Percentiles rank a stretch among this genome's conserved stretches.
Conservation (phyloP, 2,329 filamentous ascomycete genomes). For the Botrytis hyacinthi region DNA sequence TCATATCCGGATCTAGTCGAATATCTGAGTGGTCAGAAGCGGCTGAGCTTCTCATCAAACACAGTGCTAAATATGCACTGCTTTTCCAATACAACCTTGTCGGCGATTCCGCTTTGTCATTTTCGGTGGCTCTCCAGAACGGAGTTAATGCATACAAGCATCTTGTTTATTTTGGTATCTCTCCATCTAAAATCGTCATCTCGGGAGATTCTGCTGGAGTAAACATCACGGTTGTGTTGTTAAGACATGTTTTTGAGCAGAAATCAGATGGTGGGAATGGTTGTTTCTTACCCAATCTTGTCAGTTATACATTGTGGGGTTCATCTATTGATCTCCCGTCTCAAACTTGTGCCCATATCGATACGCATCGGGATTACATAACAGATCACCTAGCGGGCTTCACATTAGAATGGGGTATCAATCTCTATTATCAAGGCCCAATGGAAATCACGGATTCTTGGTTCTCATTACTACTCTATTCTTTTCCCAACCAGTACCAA, state of each 20-base stretch:
- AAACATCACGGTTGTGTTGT: constrained; percentile 45
- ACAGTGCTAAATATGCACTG: constrained; percentile 41
- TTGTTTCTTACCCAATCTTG: constrained; percentile 30
- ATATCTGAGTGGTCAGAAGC: constrained; percentile 38
- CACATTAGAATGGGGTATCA: constrained; percentile 43
- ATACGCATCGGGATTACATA: constrained; percentile 25
- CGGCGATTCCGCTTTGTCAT: constrained; percentile 43
- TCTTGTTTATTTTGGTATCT: constrained; percentile 42
- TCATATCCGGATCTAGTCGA: constrained; percentile 45
- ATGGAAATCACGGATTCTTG: constrained; percentile 40
- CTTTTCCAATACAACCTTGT: constrained; percentile 49
- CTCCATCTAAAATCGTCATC: constrained; percentile 43
- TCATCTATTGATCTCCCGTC: constrained; percentile 43
- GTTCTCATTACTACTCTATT: constrained; percentile 39
- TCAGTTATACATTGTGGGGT: constrained; percentile 43
- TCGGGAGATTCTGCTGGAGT: constrained; percentile 50
- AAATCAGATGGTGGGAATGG: constrained; percentile 23
- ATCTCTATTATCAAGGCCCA: constrained; percentile 37
- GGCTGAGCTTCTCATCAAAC: constrained; percentile 41
- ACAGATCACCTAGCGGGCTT: constrained; percentile 46
- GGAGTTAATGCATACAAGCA: constrained; percentile 47
- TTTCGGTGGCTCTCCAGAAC: constrained; percentile 51
- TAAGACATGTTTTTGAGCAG: constrained; percentile 45
- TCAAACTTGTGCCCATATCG: constrained; percentile 35
- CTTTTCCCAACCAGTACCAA: constrained; percentile 42